Conservation (phyloP, 2,329 filamentous ascomycete species). For the Beauveria bassiana region DNA sequence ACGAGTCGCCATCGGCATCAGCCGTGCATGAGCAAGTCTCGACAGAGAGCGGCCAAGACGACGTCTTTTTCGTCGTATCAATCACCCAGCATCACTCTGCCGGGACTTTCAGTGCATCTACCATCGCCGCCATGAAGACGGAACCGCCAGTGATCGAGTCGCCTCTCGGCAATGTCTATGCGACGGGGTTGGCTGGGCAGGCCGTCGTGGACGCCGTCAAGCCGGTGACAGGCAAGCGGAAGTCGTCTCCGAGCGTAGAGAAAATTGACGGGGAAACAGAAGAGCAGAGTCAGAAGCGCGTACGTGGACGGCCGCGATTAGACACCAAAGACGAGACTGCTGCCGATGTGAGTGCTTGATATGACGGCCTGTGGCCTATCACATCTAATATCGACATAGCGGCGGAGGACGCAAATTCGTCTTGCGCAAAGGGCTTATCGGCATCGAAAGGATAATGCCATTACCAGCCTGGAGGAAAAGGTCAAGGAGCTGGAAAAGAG, state of each 20-base stretch:
- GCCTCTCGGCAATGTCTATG: neutral
- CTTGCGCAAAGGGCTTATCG: slow-evolving; percentile 81
- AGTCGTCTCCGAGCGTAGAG: slow-evolving; percentile 17
- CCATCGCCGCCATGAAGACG: neutral
- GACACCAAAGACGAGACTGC: slow-evolving; percentile 72
- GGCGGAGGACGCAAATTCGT: slow-evolving; percentile 79
- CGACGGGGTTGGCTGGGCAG: neutral
- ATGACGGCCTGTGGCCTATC: neutral
- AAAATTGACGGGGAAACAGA: slow-evolving; percentile 25
- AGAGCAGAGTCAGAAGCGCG: slow-evolving; percentile 47
- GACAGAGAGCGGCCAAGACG: neutral
- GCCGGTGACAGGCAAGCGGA: slow-evolving; percentile 13
- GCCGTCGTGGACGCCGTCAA: neutral
- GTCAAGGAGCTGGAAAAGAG: slow-evolving; percentile 61
- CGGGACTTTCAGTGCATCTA: too few species aligned
- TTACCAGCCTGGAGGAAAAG: slow-evolving; percentile 62
- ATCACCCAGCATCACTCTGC: neutral
- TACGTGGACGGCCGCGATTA: slow-evolving; percentile 66
- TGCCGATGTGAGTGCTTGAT: slow-evolving; percentile 56
- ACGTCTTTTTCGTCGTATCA: neutral
- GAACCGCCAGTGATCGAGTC: neutral
- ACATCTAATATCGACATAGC: slow-evolving; percentile 37
- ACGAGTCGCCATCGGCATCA: neutral
- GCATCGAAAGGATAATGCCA: slow-evolving; percentile 75
- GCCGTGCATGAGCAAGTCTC: neutral